phyloP scores from a whole-genome alignment of 2,329 filamentous ascomycete species.

The Fusarium cicatricum region DNA sequence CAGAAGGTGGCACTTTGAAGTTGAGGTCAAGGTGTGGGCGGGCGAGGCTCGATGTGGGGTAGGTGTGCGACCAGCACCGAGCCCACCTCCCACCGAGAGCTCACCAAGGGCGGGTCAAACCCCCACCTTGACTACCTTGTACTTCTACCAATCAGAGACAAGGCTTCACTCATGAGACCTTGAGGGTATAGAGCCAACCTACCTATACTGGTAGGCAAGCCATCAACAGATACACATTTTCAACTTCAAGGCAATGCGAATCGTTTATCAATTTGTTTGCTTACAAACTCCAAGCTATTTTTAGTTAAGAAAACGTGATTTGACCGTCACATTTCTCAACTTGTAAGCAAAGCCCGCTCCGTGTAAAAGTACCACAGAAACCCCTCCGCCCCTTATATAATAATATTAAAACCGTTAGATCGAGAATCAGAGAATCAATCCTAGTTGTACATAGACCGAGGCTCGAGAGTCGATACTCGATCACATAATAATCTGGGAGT shows the following conservation, averaged over 20 bases:
- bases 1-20: slow-evolving; percentile 32
- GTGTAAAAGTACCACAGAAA: neutral
- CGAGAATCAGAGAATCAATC: slow-evolving; percentile 4
- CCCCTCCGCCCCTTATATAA: neutral
- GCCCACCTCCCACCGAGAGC: neutral
- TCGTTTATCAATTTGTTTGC: no score
- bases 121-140: no score
- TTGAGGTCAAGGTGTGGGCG: slow-evolving; percentile 23
- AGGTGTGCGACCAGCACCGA: slow-evolving; percentile 18
- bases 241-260: no score
- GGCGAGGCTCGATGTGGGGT: slow-evolving; percentile 37
- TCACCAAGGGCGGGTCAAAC: slow-evolving; percentile 6
- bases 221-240: no score
- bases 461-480: neutral
- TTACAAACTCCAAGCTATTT: no score
- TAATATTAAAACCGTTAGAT: slow-evolving; percentile 21
- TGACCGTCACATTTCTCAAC: no score
- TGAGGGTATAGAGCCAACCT: no score
- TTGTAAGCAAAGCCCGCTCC: neutral
- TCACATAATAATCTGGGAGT: neutral
- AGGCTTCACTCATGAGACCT: no score
- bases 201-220: no score
- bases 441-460: slow-evolving; percentile 17
- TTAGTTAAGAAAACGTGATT: no score
- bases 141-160: no score